Evolutionary conservation across 306 rosid species (phyloP).

Genomic region (Erythrophleum fordii): DNA sequence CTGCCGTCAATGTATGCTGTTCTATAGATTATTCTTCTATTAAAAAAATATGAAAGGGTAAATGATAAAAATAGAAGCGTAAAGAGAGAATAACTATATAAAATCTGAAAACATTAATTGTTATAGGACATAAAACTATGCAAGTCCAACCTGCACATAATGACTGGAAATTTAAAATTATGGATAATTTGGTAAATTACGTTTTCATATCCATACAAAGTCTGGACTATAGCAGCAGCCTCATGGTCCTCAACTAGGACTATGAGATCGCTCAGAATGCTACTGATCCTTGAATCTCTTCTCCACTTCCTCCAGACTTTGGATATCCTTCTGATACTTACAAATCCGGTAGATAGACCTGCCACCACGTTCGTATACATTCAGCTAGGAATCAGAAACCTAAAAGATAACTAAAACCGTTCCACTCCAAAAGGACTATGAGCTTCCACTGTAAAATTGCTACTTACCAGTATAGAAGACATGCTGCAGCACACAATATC

Average conservation of each 20-base stretch:
- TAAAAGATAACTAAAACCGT: neutral
- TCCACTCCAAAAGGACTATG: constrained; percentile 17
- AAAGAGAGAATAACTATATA: constrained; percentile 2
- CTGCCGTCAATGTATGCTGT: neutral
- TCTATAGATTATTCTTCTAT: neutral
- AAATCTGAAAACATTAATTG: neutral
- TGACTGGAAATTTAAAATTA: constrained; percentile 21
- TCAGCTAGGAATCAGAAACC: constrained; percentile 8
- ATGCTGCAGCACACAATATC: constrained; percentile 72
- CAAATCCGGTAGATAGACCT: constrained; percentile 80
- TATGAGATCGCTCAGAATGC: constrained; percentile 23
- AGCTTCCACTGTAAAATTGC: constrained; percentile 9
- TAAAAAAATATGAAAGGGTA: neutral
- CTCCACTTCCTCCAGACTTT: constrained; percentile 85
- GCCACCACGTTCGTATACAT: constrained; percentile 43
- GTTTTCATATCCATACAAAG: constrained; percentile 29
- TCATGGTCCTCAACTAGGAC: constrained; percentile 20
- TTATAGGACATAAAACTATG: neutral
- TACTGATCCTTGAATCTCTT: constrained; percentile 80
- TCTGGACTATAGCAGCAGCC: constrained; percentile 30
- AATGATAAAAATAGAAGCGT: neutral
- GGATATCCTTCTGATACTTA: constrained; percentile 76
- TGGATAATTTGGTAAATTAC: constrained; percentile 24
- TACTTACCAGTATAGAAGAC: constrained; percentile 88
- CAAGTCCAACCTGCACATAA: constrained; percentile 27